These are phyloP conservation scores for Pyrenophora teres DNA, from an alignment of 2,329 filamentous ascomycete genomes.

Conservation along the genomic window DNA sequence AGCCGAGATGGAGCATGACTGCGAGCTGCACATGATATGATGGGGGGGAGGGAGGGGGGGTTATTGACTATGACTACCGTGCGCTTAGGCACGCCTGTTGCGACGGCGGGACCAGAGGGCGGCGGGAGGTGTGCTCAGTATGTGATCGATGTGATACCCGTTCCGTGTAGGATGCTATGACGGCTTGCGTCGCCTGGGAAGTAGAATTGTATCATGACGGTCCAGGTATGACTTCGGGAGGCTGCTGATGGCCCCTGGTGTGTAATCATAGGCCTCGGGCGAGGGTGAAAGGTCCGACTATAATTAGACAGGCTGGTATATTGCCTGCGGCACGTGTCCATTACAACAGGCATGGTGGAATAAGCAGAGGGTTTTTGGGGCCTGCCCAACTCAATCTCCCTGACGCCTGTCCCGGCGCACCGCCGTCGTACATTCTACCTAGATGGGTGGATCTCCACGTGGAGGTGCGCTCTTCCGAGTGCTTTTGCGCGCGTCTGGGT, in stretches of 20 bases:
- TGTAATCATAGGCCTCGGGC: slow-evolving; percentile 11
- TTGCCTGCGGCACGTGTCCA: slow-evolving; percentile 45
- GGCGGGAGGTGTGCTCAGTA: slow-evolving; percentile 12
- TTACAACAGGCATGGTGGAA: slow-evolving; percentile 33
- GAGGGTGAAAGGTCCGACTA: slow-evolving; percentile 27
- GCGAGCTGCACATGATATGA: slow-evolving; percentile 40
- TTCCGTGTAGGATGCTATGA: slow-evolving; percentile 28
- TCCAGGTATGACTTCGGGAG: slow-evolving; percentile 13
- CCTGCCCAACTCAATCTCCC: slow-evolving; percentile 30
- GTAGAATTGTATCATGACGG: slow-evolving; percentile 13
- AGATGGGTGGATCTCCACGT: slow-evolving; percentile 42
- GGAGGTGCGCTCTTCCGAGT: slow-evolving; percentile 26
- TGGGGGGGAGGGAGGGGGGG: slow-evolving; percentile 7
- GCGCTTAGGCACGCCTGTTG: slow-evolving; percentile 34
- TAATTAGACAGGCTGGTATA: slow-evolving; percentile 38
- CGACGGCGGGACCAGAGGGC: slow-evolving; percentile 20
- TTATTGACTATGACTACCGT: slow-evolving; percentile 19
- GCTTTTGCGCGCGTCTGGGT: slow-evolving; percentile 29
- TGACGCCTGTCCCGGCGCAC: slow-evolving; percentile 29
- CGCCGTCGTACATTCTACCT: slow-evolving; percentile 27
- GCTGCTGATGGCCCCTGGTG: slow-evolving; percentile 34
- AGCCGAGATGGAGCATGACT: slow-evolving; percentile 32
- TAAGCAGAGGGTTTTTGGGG: slow-evolving; percentile 21
- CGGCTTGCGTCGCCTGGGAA: slow-evolving; percentile 16
- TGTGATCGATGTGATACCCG: slow-evolving; percentile 21